These are phyloP conservation scores for Grigorovia yakushimaensis DNA, from an alignment of 805 yeast genomes.

Conservation along the genomic window DNA sequence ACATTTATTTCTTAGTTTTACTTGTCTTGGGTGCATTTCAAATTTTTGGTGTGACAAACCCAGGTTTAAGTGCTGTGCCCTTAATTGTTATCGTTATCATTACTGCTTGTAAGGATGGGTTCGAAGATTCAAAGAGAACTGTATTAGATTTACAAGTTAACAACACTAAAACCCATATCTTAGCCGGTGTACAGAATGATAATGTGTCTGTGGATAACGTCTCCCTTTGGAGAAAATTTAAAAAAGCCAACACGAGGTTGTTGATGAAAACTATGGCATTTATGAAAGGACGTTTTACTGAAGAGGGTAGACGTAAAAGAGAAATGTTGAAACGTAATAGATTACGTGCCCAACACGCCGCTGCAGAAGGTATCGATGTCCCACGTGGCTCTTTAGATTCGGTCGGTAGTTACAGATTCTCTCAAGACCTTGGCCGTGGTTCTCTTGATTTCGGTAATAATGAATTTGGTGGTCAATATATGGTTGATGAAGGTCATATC, in stretches of 20 bases:
- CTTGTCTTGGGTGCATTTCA: constrained; percentile 70
- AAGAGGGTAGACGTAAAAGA: constrained; percentile 30
- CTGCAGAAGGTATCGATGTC: constrained; percentile 16
- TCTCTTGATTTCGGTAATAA: constrained; percentile 33
- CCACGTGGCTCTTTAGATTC: constrained; percentile 34
- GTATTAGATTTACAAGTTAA: constrained; percentile 64
- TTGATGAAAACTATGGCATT: constrained; percentile 19
- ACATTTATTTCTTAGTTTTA: constrained; percentile 71
- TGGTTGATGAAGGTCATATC: constrained; percentile 43
- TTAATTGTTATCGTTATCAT: constrained; percentile 65
- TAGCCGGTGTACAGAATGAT: constrained; percentile 44
- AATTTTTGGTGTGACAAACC: constrained; percentile 74
- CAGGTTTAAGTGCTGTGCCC: constrained; percentile 67
- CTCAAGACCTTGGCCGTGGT: constrained; percentile 29
- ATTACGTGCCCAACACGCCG: constrained; percentile 17
- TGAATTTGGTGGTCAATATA: constrained; percentile 48
- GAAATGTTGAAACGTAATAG: constrained; percentile 27
- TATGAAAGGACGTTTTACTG: constrained; percentile 24
- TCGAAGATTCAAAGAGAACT: constrained; percentile 73
- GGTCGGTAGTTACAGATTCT: constrained; percentile 23
- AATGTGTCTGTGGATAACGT: constrained; percentile 57
- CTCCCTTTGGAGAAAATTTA: constrained; percentile 59
- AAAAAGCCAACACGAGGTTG: constrained; percentile 39
- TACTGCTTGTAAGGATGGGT: constrained; percentile 71
- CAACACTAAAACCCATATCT: constrained; percentile 60